These are phyloP conservation scores for Nakazawaea wickerhamii DNA, from an alignment of 805 yeast genomes.

Conservation along the genomic window DNA sequence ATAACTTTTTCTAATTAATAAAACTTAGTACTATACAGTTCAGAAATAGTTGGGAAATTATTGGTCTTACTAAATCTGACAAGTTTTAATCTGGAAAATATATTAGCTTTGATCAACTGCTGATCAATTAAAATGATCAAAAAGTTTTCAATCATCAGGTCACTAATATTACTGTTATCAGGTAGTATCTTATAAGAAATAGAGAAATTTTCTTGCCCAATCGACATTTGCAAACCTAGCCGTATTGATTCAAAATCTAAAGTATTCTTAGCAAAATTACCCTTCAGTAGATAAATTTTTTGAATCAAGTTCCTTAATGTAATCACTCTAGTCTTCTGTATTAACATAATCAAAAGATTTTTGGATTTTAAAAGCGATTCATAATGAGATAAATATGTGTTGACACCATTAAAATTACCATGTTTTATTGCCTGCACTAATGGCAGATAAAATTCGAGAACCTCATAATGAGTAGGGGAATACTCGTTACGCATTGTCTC, in stretches of 20 bases:
- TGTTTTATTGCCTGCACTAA: slow-evolving; percentile 28
- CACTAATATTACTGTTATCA: slow-evolving; percentile 23
- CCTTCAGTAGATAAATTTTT: slow-evolving; percentile 17
- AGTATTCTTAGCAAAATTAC: slow-evolving; percentile 11
- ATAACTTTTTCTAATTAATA: no score
- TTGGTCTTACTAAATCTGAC: slow-evolving; percentile 37
- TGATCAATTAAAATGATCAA: slow-evolving; percentile 48
- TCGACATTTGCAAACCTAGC: slow-evolving; percentile 22
- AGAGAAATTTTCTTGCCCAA: slow-evolving; percentile 14
- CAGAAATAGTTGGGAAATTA: slow-evolving; percentile 33
- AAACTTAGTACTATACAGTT: slow-evolving; percentile 17
- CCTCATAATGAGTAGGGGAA: slow-evolving; percentile 19
- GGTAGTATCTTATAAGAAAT: slow-evolving; percentile 23
- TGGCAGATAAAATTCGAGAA: slow-evolving; percentile 31
- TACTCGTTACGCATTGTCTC: background rate
- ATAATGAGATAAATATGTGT: slow-evolving; percentile 26
- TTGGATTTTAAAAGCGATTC: slow-evolving; percentile 33
- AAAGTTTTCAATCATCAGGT: slow-evolving; percentile 42
- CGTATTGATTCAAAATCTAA: slow-evolving; percentile 20
- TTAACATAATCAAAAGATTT: slow-evolving; percentile 36
- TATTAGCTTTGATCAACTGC: slow-evolving; percentile 47
- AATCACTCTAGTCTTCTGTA: slow-evolving; percentile 39
- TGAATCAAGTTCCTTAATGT: slow-evolving; percentile 38
- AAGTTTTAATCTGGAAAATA: slow-evolving; percentile 34
- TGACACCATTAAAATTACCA: slow-evolving; percentile 39